These are phyloP conservation scores for Kwoniella bestiolae DNA, from an alignment of 768 basidiomycete species.

Conservation along the genomic window DNA sequence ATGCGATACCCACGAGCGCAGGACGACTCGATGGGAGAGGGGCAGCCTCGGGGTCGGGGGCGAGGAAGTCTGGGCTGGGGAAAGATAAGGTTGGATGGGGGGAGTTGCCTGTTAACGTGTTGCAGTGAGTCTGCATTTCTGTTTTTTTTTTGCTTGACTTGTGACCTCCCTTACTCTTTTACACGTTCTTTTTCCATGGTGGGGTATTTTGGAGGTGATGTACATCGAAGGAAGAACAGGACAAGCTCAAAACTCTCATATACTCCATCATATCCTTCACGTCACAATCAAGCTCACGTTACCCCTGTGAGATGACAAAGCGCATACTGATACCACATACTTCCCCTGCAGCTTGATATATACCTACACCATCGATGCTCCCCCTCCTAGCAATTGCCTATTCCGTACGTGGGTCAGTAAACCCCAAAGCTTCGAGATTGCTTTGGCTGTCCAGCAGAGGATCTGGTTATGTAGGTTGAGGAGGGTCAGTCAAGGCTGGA, in stretches of 20 bases:
- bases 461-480: slow-evolving; percentile 22
- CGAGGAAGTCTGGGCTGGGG: background rate
- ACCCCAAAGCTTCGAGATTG: slow-evolving; percentile 14
- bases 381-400: background rate
- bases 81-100: slow-evolving; percentile 29
- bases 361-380: background rate
- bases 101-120: slow-evolving; percentile 20
- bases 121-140: slow-evolving; percentile 42
- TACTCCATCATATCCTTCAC: too few species aligned
- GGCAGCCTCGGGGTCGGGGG: too few species aligned
- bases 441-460: slow-evolving; percentile 11
- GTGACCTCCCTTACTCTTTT: too few species aligned
- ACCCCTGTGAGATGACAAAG: too few species aligned
- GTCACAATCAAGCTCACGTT: too few species aligned
- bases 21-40: background rate
- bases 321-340: slow-evolving; percentile 1
- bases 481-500: slow-evolving; percentile 18
- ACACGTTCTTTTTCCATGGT: too few species aligned
- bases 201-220: too few species aligned
- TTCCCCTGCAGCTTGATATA: slow-evolving; percentile 8
- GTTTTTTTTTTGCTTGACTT: background rate
- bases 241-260: too few species aligned
- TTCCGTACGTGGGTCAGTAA: background rate
- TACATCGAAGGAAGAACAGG: too few species aligned
- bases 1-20: too few species aligned